Conservation (phyloP, 225 moss, liverwort and hornwort species). For the Antitrichia curtipendula region DNA sequence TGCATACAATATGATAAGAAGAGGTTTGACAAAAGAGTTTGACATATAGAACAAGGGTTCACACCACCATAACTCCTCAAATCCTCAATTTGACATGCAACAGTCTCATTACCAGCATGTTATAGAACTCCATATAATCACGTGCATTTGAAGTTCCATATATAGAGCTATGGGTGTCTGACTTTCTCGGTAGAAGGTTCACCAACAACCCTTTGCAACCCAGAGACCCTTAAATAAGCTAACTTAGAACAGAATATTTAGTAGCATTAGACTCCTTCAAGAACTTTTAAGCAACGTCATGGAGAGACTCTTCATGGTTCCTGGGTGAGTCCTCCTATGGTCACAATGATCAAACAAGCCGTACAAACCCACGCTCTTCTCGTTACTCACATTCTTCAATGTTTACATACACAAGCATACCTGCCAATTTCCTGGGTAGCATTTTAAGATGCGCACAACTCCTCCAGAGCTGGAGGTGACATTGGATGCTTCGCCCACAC, state of each 20-base stretch:
- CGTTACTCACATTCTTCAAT: neutral
- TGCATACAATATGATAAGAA: neutral
- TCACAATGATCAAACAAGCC: neutral
- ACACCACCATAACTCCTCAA: neutral
- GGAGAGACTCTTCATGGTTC: neutral
- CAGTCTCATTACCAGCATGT: neutral
- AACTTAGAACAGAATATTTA: neutral
- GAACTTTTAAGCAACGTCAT: neutral
- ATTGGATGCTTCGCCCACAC: conserved; percentile 95
- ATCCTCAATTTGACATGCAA: neutral
- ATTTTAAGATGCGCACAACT: conserved; percentile 89
- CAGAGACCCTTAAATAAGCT: neutral
- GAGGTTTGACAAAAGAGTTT: neutral
- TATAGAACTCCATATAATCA: neutral
- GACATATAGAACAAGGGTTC: neutral
- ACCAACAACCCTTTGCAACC: neutral
- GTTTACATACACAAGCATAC: conserved; percentile 1
- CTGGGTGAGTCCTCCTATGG: neutral
- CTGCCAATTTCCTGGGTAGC: conserved; percentile 85
- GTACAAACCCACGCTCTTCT: neutral
- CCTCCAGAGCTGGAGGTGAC: conserved; percentile 81
- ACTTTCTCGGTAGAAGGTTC: neutral
- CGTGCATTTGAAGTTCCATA: neutral
- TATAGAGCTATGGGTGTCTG: neutral
- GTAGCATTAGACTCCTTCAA: neutral